Evolutionary conservation across 306 rosid genomes (phyloP).

Genomic region (Dalbergia cochinchinensis): DNA sequence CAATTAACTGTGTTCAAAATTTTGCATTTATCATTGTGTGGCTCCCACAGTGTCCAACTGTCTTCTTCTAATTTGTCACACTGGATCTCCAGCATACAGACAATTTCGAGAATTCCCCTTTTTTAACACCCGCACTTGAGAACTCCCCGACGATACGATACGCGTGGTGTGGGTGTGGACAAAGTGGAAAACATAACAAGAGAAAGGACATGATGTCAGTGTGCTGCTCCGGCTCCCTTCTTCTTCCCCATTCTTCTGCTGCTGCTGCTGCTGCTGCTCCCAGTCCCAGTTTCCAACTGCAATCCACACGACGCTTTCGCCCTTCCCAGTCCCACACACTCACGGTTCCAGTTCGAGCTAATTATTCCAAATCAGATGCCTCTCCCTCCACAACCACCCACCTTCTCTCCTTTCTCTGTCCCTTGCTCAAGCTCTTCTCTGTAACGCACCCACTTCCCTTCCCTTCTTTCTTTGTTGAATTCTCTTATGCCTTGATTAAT

Average conservation of each 20-base stretch:
- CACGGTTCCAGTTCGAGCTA: constrained; percentile 33
- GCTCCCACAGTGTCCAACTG: no score
- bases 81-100: no score
- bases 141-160: no score
- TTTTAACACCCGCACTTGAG: no score
- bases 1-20: no score
- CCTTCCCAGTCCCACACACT: not conserved
- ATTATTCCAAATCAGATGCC: constrained; percentile 54
- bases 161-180: no score
- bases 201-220: not conserved
- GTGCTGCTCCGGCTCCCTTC: not conserved
- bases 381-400: constrained; percentile 51
- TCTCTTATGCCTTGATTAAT: not conserved
- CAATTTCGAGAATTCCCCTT: no score
- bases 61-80: no score
- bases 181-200: no score
- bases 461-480: not conserved
- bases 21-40: no score
- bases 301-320: not conserved
- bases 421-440: constrained; percentile 80
- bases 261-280: not conserved
- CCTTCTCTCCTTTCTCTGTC: constrained; percentile 76
- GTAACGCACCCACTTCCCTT: constrained; percentile 42
- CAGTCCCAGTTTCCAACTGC: not conserved
- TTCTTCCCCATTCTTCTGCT: not conserved